Base-by-base conservation (phyloP, 345 rosid genomes). In the Citrus australasica region DNA sequence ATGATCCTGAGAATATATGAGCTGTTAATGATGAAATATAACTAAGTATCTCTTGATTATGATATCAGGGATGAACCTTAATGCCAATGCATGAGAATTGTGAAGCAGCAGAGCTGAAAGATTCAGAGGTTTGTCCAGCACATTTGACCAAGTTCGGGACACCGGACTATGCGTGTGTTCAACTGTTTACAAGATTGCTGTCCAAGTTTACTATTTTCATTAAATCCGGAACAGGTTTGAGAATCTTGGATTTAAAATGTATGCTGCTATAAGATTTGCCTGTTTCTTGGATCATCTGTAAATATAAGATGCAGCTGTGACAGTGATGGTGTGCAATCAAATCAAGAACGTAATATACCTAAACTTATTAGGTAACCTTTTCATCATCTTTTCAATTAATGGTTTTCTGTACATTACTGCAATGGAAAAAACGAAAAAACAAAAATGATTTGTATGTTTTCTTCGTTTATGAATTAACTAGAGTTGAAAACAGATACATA, bases 51-150 rank as follows among this genome's bases (percentile, higher is more conserved):
- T 24, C 59, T 22, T 75, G 46, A 21, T 62, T 11, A 14, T 48
- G 17, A 46, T 21, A 13, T 30, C 71, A 64, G 62, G 51, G 62
- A 64, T 16, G 59, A 61, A 5, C 22, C 16, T 30, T 62, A 64
- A 14, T 28, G 40, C 70, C 9, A 72, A 10, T 19, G 33, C 58
- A 40, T 14, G 9, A 51, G 13, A 32, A 19, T 1, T 11, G 58
- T 5, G 55, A 14, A 14, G 73, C 65, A 66, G 73, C 63, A 76
- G 65, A 24, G 53, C 65, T n/a, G 53, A 67, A 76, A 33, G 65
- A 17, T 66, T 67, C 65, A 33, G 73, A 51, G 38, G 46, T 33
- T n/a, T 67, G 27, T 42, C 22, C 19, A 19, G 74, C 42, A 19
- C 33, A 64, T 64, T 64, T 30, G 24, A 37, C 24, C 40, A 65